Conservation (phyloP, 208 protist genomes). For the Polymyxa betae region DNA sequence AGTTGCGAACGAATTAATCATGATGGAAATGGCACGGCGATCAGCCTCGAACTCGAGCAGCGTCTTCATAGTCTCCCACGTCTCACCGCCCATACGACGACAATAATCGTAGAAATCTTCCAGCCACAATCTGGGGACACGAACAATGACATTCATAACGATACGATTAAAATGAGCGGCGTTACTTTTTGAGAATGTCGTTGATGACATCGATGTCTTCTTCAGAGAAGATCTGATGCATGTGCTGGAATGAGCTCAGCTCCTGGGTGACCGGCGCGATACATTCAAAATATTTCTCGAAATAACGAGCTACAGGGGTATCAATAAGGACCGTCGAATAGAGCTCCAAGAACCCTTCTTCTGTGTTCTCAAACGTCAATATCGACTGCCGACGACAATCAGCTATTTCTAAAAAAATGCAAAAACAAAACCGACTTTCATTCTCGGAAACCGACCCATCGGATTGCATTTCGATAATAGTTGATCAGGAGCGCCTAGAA, state of each 20-base stretch:
- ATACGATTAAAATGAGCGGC: constrained; percentile 55
- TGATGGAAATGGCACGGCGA: constrained; percentile 69
- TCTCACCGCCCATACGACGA: constrained; percentile 59
- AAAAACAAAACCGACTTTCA: neutral
- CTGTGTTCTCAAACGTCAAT: constrained; percentile 44
- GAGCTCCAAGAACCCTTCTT: constrained; percentile 62
- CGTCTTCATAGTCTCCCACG: constrained; percentile 58
- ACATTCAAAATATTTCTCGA: constrained; percentile 68
- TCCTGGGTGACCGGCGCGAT: neutral
- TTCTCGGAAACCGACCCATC: constrained; percentile 12
- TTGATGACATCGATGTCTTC: constrained; percentile 70
- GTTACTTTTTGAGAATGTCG: constrained; percentile 68
- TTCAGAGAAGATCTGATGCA: constrained; percentile 61
- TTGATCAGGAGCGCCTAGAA: neutral
- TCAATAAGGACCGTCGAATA: constrained; percentile 70
- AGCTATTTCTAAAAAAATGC: neutral
- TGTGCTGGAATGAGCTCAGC: neutral
- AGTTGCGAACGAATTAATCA: constrained; percentile 69
- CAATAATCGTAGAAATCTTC: constrained; percentile 66
- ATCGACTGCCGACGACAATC: constrained; percentile 47
- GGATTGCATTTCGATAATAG: constrained; percentile 33
- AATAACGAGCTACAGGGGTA: constrained; percentile 68
- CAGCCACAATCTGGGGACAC: constrained; percentile 42
- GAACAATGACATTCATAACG: constrained; percentile 2
- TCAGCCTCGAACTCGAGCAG: constrained; percentile 74